These are phyloP conservation scores for Nelumbo lutea DNA, from an alignment of 164 flowering plant species.

Conservation along the genomic window DNA sequence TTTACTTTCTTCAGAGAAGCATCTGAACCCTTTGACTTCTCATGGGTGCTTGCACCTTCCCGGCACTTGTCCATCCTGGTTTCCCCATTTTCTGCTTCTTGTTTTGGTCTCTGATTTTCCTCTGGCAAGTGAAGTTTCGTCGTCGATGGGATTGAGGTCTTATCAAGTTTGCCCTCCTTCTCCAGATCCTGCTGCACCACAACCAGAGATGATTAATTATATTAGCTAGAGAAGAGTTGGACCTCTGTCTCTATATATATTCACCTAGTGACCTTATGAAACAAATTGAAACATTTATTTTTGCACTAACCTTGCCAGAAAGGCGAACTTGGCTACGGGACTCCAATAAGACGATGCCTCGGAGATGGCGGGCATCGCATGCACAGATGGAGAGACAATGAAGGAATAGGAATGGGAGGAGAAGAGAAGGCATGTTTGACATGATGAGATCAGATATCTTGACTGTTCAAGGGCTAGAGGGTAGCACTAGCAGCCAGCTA, in stretches of 20 bases:
- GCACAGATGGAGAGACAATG: conserved; percentile 28
- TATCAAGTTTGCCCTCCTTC: background rate
- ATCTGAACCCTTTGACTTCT: conserved; percentile 6
- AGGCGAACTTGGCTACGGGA: conserved; percentile 3
- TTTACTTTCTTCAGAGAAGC: conserved; percentile 8
- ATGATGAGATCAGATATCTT: conserved; percentile 10
- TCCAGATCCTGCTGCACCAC: conserved; percentile 23
- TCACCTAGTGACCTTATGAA: background rate
- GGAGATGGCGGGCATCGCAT: conserved; percentile 32
- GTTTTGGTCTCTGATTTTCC: background rate
- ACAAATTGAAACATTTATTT: background rate
- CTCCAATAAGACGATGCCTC: background rate
- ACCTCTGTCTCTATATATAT: too few species aligned
- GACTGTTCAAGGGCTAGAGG: background rate
- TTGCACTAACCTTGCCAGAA: conserved; percentile 25
- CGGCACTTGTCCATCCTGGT: background rate
- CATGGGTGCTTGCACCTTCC: conserved; percentile 16
- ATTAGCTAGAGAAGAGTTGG: too few species aligned
- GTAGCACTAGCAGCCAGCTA: background rate
- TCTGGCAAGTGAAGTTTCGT: background rate
- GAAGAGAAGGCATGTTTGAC: conserved; percentile 20
- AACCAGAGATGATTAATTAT: background rate
- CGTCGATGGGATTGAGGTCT: conserved; percentile 5
- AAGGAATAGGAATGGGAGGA: conserved; percentile 21
- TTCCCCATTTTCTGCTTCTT: background rate